Evolutionary conservation across 2,329 filamentous ascomycete genomes (phyloP), one percentile per base, ranked within the genome.

Genomic region (Stachybotrys chartarum): DNA sequence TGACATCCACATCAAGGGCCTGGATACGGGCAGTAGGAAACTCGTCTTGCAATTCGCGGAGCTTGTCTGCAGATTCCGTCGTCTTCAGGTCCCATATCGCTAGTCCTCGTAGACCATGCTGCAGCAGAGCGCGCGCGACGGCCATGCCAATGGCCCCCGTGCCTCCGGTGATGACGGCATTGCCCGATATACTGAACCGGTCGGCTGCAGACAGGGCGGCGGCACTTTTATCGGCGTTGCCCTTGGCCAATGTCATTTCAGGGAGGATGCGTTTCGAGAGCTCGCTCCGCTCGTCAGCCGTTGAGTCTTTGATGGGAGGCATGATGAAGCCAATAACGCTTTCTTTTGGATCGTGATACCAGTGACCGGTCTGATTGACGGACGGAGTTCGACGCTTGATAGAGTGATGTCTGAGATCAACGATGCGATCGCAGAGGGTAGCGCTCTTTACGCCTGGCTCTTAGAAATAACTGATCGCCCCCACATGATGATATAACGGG

Each of bases 41-140:
- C 45, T 65, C 59, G 3, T 16, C 30, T 7, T 55, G 49, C 32
- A 66, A 56, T 1, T 47, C 51, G 7, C 52, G 30, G 30, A 59
- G 32, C 18, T 52, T 47, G 6, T 55, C 55, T 6, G 71, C 65
- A 1, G 76, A 68, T 35, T 70, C 68, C 3, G 77, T 72, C 5
- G 71, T 64, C 61, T 79, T 72, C 12, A 85, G 64, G 65, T 89
- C 86, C 64, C 87, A 80, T 32, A 90, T 75, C 47, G 76, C 77
- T 11, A 88, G 71, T 3, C 80, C 82, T 0, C 72, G 66, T 2
- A 83, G 72, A 7, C 86, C 86, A 63, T 90, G 86, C 68, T 90
- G 85, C 44, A 90, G 82, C 18, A 90, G 76, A 1, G 86, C 86
- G 55, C 76, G 74, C 8, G 85, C 74, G 7, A 82, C 85, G 0